phyloP scores from a whole-genome alignment of 768 basidiomycete species.

The Tylopilus balloui region DNA sequence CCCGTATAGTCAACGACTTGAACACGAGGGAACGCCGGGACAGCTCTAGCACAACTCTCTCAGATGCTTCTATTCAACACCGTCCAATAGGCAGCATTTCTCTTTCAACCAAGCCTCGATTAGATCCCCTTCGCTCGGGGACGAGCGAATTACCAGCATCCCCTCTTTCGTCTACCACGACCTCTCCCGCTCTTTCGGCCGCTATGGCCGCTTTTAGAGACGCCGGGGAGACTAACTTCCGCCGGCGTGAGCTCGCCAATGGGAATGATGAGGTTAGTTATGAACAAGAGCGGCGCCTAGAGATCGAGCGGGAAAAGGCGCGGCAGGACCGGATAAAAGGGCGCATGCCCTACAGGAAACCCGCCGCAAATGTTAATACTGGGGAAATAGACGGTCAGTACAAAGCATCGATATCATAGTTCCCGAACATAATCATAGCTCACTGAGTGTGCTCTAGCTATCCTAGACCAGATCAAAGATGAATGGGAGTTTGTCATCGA shows the following conservation, averaged over 20 bases:
- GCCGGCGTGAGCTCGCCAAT: conserved; percentile 49
- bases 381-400: conserved; percentile 86
- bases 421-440: neutral
- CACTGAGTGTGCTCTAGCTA: conserved; percentile 42
- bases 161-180: conserved; percentile 32
- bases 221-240: conserved; percentile 43
- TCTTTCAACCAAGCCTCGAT: conserved; percentile 13
- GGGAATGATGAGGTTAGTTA: conserved; percentile 53
- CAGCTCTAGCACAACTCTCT: conserved; percentile 46
- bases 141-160: conserved; percentile 15
- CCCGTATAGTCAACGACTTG: conserved; percentile 31
- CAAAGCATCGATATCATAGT: neutral
- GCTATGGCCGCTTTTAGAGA: conserved; percentile 70
- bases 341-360: conserved; percentile 54
- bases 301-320: conserved; percentile 58
- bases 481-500: conserved; percentile 89
- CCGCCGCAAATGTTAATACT: conserved; percentile 51
- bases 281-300: conserved; percentile 53
- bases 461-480: conserved; percentile 80
- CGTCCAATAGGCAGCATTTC: conserved; percentile 29
- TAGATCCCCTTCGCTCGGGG: conserved; percentile 15
- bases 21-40: conserved; percentile 39
- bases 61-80: conserved; percentile 38
- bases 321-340: conserved; percentile 68
- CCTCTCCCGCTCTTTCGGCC: conserved; percentile 45